phyloP scores from a whole-genome alignment of 2,329 filamentous ascomycete genomes.

The Neonectria hederae region DNA sequence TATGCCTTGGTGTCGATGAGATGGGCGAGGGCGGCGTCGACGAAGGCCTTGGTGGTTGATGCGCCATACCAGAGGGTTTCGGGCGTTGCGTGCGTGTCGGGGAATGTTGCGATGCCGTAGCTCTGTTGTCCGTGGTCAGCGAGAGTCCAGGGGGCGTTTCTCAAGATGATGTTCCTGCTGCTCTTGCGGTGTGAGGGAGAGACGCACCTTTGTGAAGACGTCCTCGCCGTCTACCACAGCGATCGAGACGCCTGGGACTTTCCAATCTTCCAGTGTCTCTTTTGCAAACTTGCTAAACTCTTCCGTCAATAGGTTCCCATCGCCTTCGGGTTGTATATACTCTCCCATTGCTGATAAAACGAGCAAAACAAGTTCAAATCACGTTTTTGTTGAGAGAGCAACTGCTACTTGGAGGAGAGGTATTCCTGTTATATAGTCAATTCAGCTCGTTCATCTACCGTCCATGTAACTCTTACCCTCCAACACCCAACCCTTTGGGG shows the following conservation, averaged over 20 bases:
- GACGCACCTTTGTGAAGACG: constrained; percentile 38
- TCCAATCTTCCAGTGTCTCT: constrained; percentile 38
- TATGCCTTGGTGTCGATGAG: constrained; percentile 56
- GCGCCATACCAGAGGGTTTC: constrained; percentile 65
- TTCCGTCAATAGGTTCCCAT: constrained; percentile 10
- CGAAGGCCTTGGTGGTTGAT: constrained; percentile 66
- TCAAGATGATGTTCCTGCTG: background rate
- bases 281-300: constrained; percentile 15
- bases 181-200: background rate
- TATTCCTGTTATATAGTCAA: background rate
- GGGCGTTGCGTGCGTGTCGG: constrained; percentile 52
- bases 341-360: background rate
- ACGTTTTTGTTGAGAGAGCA: background rate
- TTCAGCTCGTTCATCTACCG: background rate
- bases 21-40: constrained; percentile 59
- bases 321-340: background rate
- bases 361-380: background rate
- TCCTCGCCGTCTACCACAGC: constrained; percentile 41
- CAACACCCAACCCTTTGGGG: background rate
- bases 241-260: constrained; percentile 41
- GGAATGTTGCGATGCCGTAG: constrained; percentile 43
- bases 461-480: background rate
- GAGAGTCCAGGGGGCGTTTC: background rate
- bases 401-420: background rate
- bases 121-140: constrained; percentile 31